phyloP scores from a whole-genome alignment of 73 alveolate species.

The Breviolum minutum region DNA sequence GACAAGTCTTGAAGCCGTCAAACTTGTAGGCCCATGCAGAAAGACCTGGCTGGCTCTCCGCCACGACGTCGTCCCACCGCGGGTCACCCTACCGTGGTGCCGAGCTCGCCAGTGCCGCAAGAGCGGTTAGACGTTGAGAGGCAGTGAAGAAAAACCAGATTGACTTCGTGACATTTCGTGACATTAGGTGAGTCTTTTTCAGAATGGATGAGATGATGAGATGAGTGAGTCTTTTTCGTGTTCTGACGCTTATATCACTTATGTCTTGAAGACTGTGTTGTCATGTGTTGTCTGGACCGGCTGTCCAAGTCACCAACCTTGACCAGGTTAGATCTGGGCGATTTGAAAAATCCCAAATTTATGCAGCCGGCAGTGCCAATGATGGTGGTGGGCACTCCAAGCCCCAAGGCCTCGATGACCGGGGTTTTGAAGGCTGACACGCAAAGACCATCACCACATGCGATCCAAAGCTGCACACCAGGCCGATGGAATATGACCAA shows the following conservation, averaged over 20 bases:
- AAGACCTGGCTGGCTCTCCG: background rate
- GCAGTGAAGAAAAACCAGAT: too few species aligned
- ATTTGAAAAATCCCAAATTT: background rate
- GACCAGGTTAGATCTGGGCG: background rate
- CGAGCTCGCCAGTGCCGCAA: conserved; percentile 13
- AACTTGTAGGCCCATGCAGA: conserved; percentile 3
- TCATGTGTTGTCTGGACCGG: background rate
- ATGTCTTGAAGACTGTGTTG: too few species aligned
- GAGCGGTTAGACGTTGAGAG: background rate
- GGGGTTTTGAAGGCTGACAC: background rate
- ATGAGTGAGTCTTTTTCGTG: background rate
- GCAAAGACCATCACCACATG: too few species aligned
- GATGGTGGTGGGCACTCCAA: conserved; percentile 55
- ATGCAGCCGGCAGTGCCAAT: background rate
- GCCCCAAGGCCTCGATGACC: conserved; percentile 9
- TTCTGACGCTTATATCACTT: too few species aligned
- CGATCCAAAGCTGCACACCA: too few species aligned
- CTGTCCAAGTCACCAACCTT: too few species aligned
- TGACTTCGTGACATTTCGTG: too few species aligned
- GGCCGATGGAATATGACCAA: too few species aligned
- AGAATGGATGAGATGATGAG: background rate
- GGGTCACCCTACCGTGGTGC: background rate
- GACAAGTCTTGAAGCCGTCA: too few species aligned
- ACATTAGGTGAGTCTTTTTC: too few species aligned
- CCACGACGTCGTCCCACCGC: background rate